Evolutionary conservation across 768 basidiomycete species (phyloP).

Genomic region (Podaxis sp.): DNA sequence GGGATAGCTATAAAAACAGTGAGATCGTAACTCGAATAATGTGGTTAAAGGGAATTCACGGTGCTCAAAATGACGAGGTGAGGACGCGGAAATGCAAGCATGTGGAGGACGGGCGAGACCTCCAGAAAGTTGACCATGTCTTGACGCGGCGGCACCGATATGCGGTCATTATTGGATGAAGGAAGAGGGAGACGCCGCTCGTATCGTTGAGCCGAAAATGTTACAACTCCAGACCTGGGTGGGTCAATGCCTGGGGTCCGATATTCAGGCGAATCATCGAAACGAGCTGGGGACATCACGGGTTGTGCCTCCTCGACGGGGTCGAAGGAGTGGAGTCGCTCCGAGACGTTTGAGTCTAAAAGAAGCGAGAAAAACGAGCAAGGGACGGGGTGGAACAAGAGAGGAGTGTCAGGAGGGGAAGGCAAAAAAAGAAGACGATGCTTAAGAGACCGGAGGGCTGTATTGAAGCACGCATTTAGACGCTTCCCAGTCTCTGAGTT

Average conservation of each 20-base stretch:
- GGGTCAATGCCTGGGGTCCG: background rate
- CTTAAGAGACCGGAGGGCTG: background rate
- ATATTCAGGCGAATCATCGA: background rate
- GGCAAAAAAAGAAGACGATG: background rate
- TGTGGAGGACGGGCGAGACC: background rate
- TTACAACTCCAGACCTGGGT: background rate
- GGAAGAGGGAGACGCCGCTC: background rate
- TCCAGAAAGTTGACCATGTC: background rate
- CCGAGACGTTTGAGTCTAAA: background rate
- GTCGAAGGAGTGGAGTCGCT: background rate
- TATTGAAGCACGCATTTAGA: background rate
- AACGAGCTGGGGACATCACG: background rate
- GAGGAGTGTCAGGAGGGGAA: background rate
- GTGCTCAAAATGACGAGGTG: background rate
- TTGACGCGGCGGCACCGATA: background rate
- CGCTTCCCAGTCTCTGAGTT: background rate
- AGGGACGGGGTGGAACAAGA: background rate
- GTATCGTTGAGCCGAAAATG: slow-evolving; percentile 5
- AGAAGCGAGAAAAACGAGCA: background rate
- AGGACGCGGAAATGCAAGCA: background rate
- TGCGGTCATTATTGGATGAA: background rate
- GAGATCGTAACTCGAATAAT: background rate
- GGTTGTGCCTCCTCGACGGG: background rate
- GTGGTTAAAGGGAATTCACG: background rate
- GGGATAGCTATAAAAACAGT: background rate